These are phyloP conservation scores for Botrytis paeoniae DNA, from an alignment of 2,329 filamentous ascomycete genomes.

Conservation along the genomic window DNA sequence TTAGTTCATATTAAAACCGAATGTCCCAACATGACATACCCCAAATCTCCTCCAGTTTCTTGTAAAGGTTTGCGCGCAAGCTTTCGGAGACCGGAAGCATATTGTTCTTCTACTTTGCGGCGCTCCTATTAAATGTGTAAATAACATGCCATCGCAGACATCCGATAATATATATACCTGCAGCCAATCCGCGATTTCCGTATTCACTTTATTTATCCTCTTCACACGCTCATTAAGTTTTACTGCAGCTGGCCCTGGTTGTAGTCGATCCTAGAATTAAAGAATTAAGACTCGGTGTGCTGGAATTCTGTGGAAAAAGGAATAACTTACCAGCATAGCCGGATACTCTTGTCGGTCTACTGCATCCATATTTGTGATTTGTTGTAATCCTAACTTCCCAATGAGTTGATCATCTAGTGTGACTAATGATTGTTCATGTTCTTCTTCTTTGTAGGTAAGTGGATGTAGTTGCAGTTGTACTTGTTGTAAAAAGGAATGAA, in stretches of 20 bases:
- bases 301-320: conserved; percentile 23
- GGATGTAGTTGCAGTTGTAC: background rate
- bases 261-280: conserved; percentile 66
- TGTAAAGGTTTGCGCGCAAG: conserved; percentile 72
- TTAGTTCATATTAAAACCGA: background rate
- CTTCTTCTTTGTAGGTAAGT: background rate
- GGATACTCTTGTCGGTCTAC: conserved; percentile 88
- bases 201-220: conserved; percentile 80
- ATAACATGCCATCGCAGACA: conserved; percentile 22
- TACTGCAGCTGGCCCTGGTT: conserved; percentile 76
- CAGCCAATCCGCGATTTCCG: conserved; percentile 93
- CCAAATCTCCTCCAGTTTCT: conserved; percentile 76
- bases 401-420: conserved; percentile 24
- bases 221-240: conserved; percentile 84
- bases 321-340: conserved; percentile 76
- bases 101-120: conserved; percentile 85
- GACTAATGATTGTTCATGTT: conserved; percentile 33
- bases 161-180: conserved; percentile 57
- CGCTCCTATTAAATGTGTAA: conserved; percentile 65
- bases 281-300: conserved; percentile 15
- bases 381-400: conserved; percentile 12
- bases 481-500: background rate
- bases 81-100: conserved; percentile 77
- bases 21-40: conserved; percentile 58
- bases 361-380: conserved; percentile 59